A percentile compares a stretch with the other conserved stretches of the same genome.
Conservation (phyloP, 2,329 filamentous ascomycete genomes). For the Exophiala phaeomuriformis region DNA sequence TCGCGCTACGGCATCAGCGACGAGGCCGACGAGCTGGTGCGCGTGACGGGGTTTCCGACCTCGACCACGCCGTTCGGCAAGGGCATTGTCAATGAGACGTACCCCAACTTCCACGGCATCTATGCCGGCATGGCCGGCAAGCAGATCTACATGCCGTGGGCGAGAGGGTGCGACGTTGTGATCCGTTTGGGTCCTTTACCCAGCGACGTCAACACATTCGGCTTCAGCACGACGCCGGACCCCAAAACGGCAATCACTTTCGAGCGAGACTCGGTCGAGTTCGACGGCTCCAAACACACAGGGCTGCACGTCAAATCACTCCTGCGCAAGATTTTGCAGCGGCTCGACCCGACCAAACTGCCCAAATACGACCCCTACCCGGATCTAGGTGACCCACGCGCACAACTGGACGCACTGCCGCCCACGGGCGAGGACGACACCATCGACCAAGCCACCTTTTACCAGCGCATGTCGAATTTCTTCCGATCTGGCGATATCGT, state of each 20-base stretch:
- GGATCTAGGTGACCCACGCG: slow-evolving; percentile 40
- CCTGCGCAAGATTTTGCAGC: slow-evolving; percentile 60
- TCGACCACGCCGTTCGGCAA: slow-evolving; percentile 46
- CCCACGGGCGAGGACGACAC: slow-evolving; percentile 42
- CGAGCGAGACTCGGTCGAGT: slow-evolving; percentile 64
- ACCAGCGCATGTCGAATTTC: slow-evolving; percentile 52
- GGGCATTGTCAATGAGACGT: slow-evolving; percentile 44
- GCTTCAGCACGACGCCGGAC: slow-evolving; percentile 29
- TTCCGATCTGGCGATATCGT: slow-evolving; percentile 49
- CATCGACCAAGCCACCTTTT: slow-evolving; percentile 52
- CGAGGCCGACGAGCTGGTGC: slow-evolving; percentile 39
- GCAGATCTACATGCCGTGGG: slow-evolving; percentile 32
- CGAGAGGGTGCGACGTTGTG: slow-evolving; percentile 41
- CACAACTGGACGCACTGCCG: slow-evolving; percentile 44
- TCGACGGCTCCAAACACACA: slow-evolving; percentile 69
- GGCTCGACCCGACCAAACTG: slow-evolving; percentile 40
- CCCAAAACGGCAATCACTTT: slow-evolving; percentile 60
- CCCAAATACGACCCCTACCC: slow-evolving; percentile 28
- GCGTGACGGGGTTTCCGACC: slow-evolving; percentile 42
- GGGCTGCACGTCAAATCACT: slow-evolving; percentile 71
- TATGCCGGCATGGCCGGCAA: slow-evolving; percentile 42
- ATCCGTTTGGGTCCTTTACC: slow-evolving; percentile 43
- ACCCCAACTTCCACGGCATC: slow-evolving; percentile 44
- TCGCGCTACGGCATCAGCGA: slow-evolving; percentile 38
- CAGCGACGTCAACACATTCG: slow-evolving; percentile 42